Percentiles rank a stretch among this genome's conserved stretches.
Conservation (phyloP, 768 basidiomycete species). For the Paxillus rubicundulus region DNA sequence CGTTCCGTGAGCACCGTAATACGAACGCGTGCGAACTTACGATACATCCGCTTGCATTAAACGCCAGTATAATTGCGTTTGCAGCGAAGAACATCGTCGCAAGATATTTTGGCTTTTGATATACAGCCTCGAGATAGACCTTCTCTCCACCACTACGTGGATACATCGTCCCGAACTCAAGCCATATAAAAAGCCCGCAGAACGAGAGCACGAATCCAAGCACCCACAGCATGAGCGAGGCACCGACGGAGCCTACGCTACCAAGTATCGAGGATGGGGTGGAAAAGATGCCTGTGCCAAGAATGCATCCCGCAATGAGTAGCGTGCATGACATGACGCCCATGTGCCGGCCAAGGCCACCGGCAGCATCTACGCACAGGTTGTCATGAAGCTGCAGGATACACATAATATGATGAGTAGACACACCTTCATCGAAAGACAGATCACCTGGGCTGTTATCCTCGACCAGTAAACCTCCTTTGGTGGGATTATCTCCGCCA, state of each 20-base stretch:
- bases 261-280: conserved; percentile 58
- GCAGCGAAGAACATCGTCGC: conserved; percentile 48
- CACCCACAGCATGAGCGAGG: conserved; percentile 64
- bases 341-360: conserved; percentile 57
- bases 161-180: conserved; percentile 63
- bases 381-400: background rate
- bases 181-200: conserved; percentile 61
- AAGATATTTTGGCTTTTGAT: conserved; percentile 44
- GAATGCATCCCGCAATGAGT: conserved; percentile 57
- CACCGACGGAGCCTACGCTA: conserved; percentile 56
- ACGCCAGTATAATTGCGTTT: conserved; percentile 45
- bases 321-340: conserved; percentile 57
- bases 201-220: conserved; percentile 58
- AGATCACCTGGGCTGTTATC: conserved; percentile 40
- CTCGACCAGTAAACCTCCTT: conserved; percentile 5
- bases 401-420: background rate
- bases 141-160: conserved; percentile 63
- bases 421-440: conserved; percentile 48
- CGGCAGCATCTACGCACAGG: conserved; percentile 41
- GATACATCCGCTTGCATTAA: conserved; percentile 47
- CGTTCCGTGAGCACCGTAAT: background rate
- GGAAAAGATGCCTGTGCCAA: conserved; percentile 65
- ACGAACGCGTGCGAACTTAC: conserved; percentile 29
- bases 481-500: background rate
- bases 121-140: conserved; percentile 58